phyloP scores from a whole-genome alignment of 257 asterid genomes.

The Solanum acaule region DNA sequence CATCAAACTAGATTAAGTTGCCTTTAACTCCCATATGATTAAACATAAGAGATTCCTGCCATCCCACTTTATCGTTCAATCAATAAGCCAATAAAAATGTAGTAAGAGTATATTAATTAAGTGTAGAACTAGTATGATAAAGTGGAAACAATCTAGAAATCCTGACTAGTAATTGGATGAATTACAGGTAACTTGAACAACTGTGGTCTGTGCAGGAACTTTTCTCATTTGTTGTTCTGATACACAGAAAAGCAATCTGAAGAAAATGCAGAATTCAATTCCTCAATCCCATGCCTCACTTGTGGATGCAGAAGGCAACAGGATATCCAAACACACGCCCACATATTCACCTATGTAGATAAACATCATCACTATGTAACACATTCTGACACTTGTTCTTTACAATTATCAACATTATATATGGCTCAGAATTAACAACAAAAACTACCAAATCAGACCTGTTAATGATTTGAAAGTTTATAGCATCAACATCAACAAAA shows the following conservation, averaged over 20 bases:
- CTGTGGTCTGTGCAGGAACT: not conserved
- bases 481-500: constrained; percentile 56
- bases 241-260: not conserved
- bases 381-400: not conserved
- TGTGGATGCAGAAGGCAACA: not conserved
- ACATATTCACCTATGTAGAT: not conserved
- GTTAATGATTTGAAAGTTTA: constrained; percentile 49
- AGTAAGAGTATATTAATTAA: not conserved
- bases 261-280: not conserved
- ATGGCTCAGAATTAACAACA: not conserved
- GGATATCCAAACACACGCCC: not conserved
- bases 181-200: not conserved
- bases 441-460: constrained; percentile 31
- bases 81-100: not conserved
- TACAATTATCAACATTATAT: not conserved
- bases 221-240: not conserved
- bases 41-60: not conserved
- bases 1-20: not conserved
- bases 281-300: not conserved
- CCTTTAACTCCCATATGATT: not conserved
- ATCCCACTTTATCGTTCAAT: not conserved
- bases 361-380: not conserved
- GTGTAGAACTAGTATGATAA: not conserved
- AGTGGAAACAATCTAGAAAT: not conserved
- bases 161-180: not conserved